Evolutionary conservation across 2,329 filamentous ascomycete genomes (phyloP).

Genomic region (Annulohypoxylon truncatum): DNA sequence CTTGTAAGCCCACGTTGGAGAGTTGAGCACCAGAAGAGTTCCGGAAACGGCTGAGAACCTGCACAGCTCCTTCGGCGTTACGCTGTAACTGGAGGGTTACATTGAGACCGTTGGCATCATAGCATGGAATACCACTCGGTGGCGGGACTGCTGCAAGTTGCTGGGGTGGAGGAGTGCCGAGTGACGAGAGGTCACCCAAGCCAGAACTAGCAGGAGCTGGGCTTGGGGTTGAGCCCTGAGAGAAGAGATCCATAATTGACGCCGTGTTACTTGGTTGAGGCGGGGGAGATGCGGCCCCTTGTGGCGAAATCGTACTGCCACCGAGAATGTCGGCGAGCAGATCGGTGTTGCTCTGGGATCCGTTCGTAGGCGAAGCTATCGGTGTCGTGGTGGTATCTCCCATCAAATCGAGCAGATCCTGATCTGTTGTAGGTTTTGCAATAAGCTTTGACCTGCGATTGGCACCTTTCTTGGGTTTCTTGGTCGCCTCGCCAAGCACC

Average conservation of each 20-base stretch:
- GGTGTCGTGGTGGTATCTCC: slow-evolving; percentile 77
- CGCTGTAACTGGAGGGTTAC: slow-evolving; percentile 87
- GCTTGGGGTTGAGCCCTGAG: slow-evolving; percentile 59
- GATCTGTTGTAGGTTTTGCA: slow-evolving; percentile 81
- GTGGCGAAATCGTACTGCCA: slow-evolving; percentile 72
- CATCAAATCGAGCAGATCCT: slow-evolving; percentile 95
- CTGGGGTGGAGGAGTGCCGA: slow-evolving; percentile 62
- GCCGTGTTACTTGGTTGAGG: slow-evolving; percentile 68
- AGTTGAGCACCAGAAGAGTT: slow-evolving; percentile 76
- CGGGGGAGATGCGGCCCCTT: slow-evolving; percentile 59
- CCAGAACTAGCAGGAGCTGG: slow-evolving; percentile 59
- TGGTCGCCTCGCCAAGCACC: slow-evolving; percentile 83
- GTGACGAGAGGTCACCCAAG: slow-evolving; percentile 63
- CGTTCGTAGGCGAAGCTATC: slow-evolving; percentile 64
- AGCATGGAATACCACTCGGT: slow-evolving; percentile 75
- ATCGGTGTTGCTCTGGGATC: slow-evolving; percentile 79
- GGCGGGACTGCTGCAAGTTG: slow-evolving; percentile 55
- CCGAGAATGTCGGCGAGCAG: slow-evolving; percentile 87
- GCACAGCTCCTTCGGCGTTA: slow-evolving; percentile 80
- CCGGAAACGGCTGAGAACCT: slow-evolving; percentile 84
- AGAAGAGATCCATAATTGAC: slow-evolving; percentile 93
- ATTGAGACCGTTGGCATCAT: slow-evolving; percentile 85
- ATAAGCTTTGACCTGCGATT: slow-evolving; percentile 79
- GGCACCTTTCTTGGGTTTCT: slow-evolving; percentile 73
- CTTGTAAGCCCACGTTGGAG: slow-evolving; percentile 84